Evolutionary conservation across 345 rosid species (phyloP), one percentile per base, ranked within the genome.

Genomic region (Microcos paniculata): DNA sequence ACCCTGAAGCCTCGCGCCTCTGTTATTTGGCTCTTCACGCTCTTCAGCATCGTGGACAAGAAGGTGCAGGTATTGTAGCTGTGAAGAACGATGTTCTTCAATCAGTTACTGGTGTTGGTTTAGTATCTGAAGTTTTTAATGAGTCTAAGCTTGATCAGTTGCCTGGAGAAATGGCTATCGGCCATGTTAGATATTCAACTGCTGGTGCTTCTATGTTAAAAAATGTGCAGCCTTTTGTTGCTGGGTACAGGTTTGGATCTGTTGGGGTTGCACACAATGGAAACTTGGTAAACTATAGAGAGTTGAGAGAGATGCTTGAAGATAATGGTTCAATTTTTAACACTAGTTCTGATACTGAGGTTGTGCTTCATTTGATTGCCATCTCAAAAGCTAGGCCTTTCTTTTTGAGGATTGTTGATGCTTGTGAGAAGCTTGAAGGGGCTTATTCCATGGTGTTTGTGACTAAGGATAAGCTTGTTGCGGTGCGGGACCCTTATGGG

Each of bases 171-270:
- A 76, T 88, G 57, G 96, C 98, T 0, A 91, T 96, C 18, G 99
- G 99, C 0, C 99, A 96, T 79, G 99, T 96, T 67, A 86, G 97
- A 23, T 96, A 96, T 83, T 96, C 99, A 0, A 96, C 99, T 3
- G 99, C 98, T 0, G 99, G 99, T 6, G 30, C 94, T 70, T 91
- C 97, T 1, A 92, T 96, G 99, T 88, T 96, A 28, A 93, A 96
- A 76, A 96, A 96, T 67, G 99, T 96, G 71, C 99, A 96, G 81
- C 99, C 98, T 78, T 96, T 96, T 77, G 99, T 96, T 30, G 99
- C 99, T 10, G 98, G 98, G 2, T 96, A 91, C 55, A 57, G 92
- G 73, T 95, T 84, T 43, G 99, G 99, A 2, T 93, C 96, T 1
- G 88, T 96, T 21, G 99, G 98, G 24, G 99, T 96, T 63, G 99